Evolutionary conservation across 1,139 yeast species (phyloP).

Genomic region (Zhuliangozyma blackwelliae): DNA sequence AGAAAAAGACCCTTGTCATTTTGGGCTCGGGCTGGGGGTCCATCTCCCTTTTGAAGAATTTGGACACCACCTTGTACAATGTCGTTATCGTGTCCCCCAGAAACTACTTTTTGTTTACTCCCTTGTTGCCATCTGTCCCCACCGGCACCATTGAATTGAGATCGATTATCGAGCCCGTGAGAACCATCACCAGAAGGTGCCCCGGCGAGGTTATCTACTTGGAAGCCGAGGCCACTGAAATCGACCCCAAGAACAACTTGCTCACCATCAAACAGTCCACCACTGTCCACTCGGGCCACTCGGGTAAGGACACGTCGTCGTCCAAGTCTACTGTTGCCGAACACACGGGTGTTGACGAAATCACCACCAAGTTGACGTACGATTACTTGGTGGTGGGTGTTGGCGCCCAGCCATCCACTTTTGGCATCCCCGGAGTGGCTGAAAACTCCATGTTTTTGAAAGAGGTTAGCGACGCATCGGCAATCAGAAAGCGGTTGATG

Average conservation of each 20-base stretch:
- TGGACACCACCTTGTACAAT: slow-evolving; percentile 83
- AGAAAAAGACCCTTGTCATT: slow-evolving; percentile 83
- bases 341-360: slow-evolving; percentile 37
- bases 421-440: slow-evolving; percentile 90
- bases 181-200: slow-evolving; percentile 63
- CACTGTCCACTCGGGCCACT: slow-evolving; percentile 49
- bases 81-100: slow-evolving; percentile 90
- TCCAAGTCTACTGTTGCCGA: slow-evolving; percentile 47
- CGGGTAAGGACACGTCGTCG: slow-evolving; percentile 50
- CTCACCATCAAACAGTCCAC: slow-evolving; percentile 57
- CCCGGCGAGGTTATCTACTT: slow-evolving; percentile 78
- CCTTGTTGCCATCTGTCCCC: slow-evolving; percentile 88
- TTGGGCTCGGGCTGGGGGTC: slow-evolving; percentile 97
- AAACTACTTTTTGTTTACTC: slow-evolving; percentile 92
- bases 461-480: slow-evolving; percentile 79
- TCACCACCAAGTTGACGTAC: slow-evolving; percentile 50
- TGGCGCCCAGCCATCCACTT: slow-evolving; percentile 90
- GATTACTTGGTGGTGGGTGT: slow-evolving; percentile 86
- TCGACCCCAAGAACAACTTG: slow-evolving; percentile 52
- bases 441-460: slow-evolving; percentile 83
- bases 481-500: slow-evolving; percentile 72
- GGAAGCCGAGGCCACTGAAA: slow-evolving; percentile 86
- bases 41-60: slow-evolving; percentile 71
- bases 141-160: slow-evolving; percentile 90
- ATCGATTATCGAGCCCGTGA: slow-evolving; percentile 83